Conservation (phyloP, 371 early-diverging fungal species). For the Nematocida sp. region DNA sequence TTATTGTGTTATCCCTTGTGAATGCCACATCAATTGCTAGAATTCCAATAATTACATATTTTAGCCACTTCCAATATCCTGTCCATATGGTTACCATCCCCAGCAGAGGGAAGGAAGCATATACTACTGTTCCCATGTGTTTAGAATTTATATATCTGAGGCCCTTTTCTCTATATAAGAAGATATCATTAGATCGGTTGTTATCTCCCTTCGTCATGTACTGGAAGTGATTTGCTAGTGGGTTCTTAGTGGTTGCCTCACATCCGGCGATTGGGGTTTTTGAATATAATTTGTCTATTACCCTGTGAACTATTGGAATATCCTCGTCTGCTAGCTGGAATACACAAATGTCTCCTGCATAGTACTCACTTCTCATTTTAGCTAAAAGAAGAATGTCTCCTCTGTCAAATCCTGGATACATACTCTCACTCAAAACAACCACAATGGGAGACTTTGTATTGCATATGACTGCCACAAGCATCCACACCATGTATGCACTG, state of each 20-base stretch:
- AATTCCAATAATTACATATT: slow-evolving; percentile 47
- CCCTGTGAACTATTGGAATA: slow-evolving; percentile 95
- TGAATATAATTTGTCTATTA: slow-evolving; percentile 73
- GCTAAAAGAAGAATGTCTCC: slow-evolving; percentile 90
- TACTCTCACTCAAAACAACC: slow-evolving; percentile 93
- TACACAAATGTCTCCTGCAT: slow-evolving; percentile 88
- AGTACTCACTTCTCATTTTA: slow-evolving; percentile 72
- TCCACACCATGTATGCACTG: slow-evolving; percentile 87
- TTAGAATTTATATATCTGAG: slow-evolving; percentile 74
- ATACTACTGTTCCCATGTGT: slow-evolving; percentile 64
- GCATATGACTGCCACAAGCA: slow-evolving; percentile 76
- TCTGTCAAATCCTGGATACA: slow-evolving; percentile 93
- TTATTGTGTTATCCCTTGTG: slow-evolving; percentile 45
- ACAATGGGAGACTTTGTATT: slow-evolving; percentile 94
- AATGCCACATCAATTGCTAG: slow-evolving; percentile 61
- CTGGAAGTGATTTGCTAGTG: slow-evolving; percentile 12
- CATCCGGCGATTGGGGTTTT: neutral
- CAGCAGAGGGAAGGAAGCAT: slow-evolving; percentile 75
- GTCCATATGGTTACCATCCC: slow-evolving; percentile 81
- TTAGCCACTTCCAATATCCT: slow-evolving; percentile 62
- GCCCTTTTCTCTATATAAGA: slow-evolving; percentile 76
- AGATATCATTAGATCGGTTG: slow-evolving; percentile 86
- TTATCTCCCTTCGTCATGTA: slow-evolving; percentile 96
- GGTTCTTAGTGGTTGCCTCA: neutral
- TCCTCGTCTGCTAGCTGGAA: slow-evolving; percentile 83